phyloP scores from a whole-genome alignment of 176 grass and related monocot genomes.

The Alopecurus myosuroides region DNA sequence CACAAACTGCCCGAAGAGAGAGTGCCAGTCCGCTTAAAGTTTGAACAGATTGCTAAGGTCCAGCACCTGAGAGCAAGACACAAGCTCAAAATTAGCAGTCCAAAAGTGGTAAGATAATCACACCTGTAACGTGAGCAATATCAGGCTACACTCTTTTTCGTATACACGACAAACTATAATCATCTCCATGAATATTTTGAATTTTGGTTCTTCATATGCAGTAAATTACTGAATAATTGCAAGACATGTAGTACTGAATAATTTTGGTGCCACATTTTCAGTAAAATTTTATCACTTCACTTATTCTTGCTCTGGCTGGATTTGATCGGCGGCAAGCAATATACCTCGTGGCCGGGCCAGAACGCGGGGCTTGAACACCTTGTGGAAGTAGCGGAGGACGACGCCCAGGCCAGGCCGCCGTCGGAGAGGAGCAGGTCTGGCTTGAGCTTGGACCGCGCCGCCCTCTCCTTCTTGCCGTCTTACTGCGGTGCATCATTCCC shows the following conservation, averaged over 20 bases:
- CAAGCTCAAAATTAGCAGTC: background rate
- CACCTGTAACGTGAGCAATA: background rate
- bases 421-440: conserved; percentile 74
- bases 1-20: conserved; percentile 76
- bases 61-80: conserved; percentile 38
- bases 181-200: too few relatives aligned
- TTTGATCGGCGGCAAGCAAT: too few relatives aligned
- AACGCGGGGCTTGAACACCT: background rate
- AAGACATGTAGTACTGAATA: too few relatives aligned
- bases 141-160: too few relatives aligned
- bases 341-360: too few relatives aligned
- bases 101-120: background rate
- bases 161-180: too few relatives aligned
- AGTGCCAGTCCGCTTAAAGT: conserved; percentile 71
- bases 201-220: too few relatives aligned
- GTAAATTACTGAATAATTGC: too few relatives aligned
- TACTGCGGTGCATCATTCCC: background rate
- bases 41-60: conserved; percentile 76
- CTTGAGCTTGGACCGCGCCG: conserved; percentile 64
- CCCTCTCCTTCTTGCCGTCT: conserved; percentile 30
- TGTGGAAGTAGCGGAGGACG: conserved; percentile 72
- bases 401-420: conserved; percentile 72
- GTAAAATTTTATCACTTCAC: too few relatives aligned
- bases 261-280: too few relatives aligned
- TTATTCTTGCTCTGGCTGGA: too few relatives aligned